Percentiles rank a stretch among this genome's conserved stretches.
phyloP scores from a whole-genome alignment of 352 stramenopile genomes.

The Phytophthora ohioensis region DNA sequence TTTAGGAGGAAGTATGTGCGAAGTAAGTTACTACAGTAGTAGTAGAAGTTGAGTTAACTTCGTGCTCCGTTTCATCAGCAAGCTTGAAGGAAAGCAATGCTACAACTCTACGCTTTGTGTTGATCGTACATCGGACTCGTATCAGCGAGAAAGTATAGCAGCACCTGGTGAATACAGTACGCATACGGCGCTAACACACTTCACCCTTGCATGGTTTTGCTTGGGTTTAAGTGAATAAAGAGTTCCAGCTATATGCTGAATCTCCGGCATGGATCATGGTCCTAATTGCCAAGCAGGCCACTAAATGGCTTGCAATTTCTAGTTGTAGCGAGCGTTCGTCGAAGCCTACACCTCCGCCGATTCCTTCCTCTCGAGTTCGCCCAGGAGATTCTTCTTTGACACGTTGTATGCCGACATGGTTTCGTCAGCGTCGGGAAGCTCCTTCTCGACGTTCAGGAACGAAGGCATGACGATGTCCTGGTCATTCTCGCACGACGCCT shows the following conservation, averaged over 20 bases:
- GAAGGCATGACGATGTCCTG: slow-evolving; percentile 72
- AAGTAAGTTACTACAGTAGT: too few relatives aligned
- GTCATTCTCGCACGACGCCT: slow-evolving; percentile 70
- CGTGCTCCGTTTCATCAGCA: too few relatives aligned
- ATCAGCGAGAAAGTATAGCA: too few relatives aligned
- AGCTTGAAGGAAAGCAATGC: too few relatives aligned
- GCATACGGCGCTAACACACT: not conserved
- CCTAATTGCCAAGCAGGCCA: slow-evolving; percentile 9
- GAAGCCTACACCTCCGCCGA: slow-evolving; percentile 29
- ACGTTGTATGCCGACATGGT: slow-evolving; percentile 86
- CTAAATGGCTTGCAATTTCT: slow-evolving; percentile 30
- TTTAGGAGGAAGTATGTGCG: too few relatives aligned
- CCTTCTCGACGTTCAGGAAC: slow-evolving; percentile 79
- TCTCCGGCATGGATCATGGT: slow-evolving; percentile 4
- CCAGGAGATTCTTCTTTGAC: slow-evolving; percentile 57
- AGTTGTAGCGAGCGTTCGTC: slow-evolving; percentile 23
- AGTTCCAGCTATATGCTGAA: slow-evolving; percentile 13
- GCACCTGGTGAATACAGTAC: not conserved
- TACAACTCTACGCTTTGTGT: too few relatives aligned
- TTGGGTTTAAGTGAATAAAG: slow-evolving; percentile 16
- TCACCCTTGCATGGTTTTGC: slow-evolving; percentile 5
- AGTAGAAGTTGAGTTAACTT: too few relatives aligned
- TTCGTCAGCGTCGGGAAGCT: slow-evolving; percentile 65
- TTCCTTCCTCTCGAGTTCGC: slow-evolving; percentile 16
- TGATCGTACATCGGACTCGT: too few relatives aligned